Conservation (phyloP, 2,329 filamentous ascomycete genomes). For the Erysiphe pulchra region DNA sequence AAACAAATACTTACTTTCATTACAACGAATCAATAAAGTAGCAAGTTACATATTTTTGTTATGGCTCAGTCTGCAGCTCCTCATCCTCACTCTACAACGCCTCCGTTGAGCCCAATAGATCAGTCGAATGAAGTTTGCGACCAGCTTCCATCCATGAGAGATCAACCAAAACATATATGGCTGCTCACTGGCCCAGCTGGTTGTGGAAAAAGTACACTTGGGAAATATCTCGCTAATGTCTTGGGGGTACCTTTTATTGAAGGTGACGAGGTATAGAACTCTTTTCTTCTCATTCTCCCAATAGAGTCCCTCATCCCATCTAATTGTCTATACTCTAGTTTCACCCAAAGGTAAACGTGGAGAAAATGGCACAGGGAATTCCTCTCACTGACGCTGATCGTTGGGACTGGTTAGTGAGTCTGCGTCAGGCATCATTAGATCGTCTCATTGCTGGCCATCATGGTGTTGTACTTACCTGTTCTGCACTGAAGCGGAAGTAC, state of each 20-base stretch:
- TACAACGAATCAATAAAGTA: too few relatives aligned
- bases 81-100: too few relatives aligned
- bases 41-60: too few relatives aligned
- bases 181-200: constrained; percentile 57
- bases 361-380: constrained; percentile 69
- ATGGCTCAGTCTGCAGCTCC: too few relatives aligned
- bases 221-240: constrained; percentile 33
- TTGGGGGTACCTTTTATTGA: constrained; percentile 47
- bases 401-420: constrained; percentile 81
- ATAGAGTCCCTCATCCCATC: neutral
- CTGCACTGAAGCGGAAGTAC: constrained; percentile 89
- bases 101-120: too few relatives aligned
- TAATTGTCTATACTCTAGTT: constrained; percentile 28
- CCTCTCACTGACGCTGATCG: constrained; percentile 81
- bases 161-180: constrained; percentile 40
- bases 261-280: constrained; percentile 42
- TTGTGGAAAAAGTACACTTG: constrained; percentile 56
- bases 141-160: too few relatives aligned
- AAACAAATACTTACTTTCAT: too few relatives aligned
- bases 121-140: too few relatives aligned
- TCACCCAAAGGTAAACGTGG: constrained; percentile 52
- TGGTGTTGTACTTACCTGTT: constrained; percentile 88
- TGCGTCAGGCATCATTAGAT: constrained; percentile 41
- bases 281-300: neutral
- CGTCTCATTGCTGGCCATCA: constrained; percentile 26